These are phyloP conservation scores for Pythium grandisporangium DNA, from an alignment of 352 stramenopile genomes.

Conservation along the genomic window DNA sequence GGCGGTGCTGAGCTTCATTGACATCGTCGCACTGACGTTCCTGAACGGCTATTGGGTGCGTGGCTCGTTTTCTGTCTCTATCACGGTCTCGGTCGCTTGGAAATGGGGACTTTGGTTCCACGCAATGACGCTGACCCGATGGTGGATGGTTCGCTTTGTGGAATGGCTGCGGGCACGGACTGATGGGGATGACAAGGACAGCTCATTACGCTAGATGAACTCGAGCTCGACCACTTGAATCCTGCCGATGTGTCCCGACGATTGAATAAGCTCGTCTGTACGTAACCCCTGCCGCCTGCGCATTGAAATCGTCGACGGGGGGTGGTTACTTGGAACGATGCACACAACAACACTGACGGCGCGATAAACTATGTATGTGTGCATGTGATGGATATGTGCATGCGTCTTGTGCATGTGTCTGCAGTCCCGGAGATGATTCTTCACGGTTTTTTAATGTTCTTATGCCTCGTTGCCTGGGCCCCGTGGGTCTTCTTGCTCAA, in stretches of 20 bases:
- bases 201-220: slow-evolving; percentile 79
- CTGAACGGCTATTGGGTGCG: slow-evolving; percentile 83
- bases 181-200: slow-evolving; percentile 11
- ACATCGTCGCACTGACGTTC: slow-evolving; percentile 82
- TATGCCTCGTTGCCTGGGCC: slow-evolving; percentile 65
- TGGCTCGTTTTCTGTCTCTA: too few species aligned
- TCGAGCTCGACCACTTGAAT: slow-evolving; percentile 84
- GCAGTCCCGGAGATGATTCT: slow-evolving; percentile 75
- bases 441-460: slow-evolving; percentile 64
- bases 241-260: slow-evolving; percentile 74
- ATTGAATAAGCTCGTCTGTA: slow-evolving; percentile 74
- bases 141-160: too few species aligned
- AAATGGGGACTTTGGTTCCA: too few species aligned
- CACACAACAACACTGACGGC: too few species aligned
- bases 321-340: too few species aligned
- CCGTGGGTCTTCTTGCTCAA: slow-evolving; percentile 77
- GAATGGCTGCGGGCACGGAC: neutral
- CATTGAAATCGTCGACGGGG: neutral
- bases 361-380: neutral
- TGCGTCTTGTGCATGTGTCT: neutral
- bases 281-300: neutral
- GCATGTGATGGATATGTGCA: neutral
- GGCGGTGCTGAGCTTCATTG: slow-evolving; percentile 73
- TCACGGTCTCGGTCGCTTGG: too few species aligned
- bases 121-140: too few species aligned